Conservation (phyloP, 163 green algal species). For the Chlamydomonas reinhardtii region DNA sequence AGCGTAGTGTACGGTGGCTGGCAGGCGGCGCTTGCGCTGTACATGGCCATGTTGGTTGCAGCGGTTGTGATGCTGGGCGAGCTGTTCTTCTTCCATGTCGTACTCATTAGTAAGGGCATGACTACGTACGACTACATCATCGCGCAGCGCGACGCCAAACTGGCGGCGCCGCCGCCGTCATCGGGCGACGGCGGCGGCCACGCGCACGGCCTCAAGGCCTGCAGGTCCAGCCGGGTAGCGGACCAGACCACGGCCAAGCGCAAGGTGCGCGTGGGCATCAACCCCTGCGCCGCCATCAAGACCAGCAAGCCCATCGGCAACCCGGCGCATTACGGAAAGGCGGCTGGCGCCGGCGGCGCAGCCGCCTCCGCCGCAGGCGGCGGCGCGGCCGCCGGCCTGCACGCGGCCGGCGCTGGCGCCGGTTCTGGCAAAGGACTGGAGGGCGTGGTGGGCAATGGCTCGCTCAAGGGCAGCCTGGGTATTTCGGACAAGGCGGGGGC, state of each 20-base stretch:
- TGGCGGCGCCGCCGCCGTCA: not conserved
- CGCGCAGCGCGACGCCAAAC: conserved; percentile 51
- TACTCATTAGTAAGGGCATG: conserved; percentile 73
- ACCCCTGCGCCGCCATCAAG: conserved; percentile 50
- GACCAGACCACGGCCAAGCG: conserved; percentile 25
- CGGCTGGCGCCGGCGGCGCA: not conserved
- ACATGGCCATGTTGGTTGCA: conserved; percentile 46
- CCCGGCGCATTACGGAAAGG: not conserved
- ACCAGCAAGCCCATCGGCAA: conserved; percentile 29
- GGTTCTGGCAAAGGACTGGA: too few species aligned
- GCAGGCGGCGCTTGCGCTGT: conserved; percentile 57
- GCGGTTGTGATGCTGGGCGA: conserved; percentile 69
- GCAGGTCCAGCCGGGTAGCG: conserved; percentile 36
- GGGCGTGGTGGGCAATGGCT: not conserved
- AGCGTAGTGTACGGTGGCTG: conserved; percentile 51
- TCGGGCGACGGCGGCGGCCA: not conserved
- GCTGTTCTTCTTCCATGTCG: conserved; percentile 79
- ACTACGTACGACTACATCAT: conserved; percentile 90
- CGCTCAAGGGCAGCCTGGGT: not conserved
- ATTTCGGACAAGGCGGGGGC: conserved; percentile 2
- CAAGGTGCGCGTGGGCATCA: conserved; percentile 51
- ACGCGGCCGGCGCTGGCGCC: not conserved
- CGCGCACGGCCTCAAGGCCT: conserved; percentile 1
- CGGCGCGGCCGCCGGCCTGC: not conserved
- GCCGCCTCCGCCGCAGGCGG: not conserved